These are phyloP conservation scores for Articulospora tetracladia DNA, from an alignment of 495 filamentous ascomycete genomes.

Conservation along the genomic window DNA sequence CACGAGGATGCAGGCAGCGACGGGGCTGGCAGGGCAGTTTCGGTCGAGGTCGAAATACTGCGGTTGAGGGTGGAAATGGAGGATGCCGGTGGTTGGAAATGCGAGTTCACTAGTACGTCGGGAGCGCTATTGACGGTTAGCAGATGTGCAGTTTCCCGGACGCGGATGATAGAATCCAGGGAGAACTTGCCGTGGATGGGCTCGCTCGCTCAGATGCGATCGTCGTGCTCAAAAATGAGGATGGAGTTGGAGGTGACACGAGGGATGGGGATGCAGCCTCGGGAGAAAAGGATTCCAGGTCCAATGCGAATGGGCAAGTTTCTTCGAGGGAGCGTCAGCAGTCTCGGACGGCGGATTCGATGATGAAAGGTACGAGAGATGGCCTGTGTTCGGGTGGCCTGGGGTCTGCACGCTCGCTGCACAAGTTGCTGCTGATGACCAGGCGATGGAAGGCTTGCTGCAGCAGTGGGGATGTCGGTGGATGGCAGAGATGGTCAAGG, in stretches of 20 bases:
- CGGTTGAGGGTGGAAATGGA: background rate
- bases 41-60: too few relatives aligned
- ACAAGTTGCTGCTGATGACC: too few relatives aligned
- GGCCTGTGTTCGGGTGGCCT: too few relatives aligned
- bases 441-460: too few relatives aligned
- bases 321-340: background rate
- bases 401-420: too few relatives aligned
- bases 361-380: background rate
- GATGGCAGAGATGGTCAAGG: too few relatives aligned
- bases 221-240: background rate
- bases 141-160: background rate
- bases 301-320: background rate
- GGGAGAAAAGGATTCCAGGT: background rate
- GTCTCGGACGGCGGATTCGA: background rate
- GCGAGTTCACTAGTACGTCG: background rate
- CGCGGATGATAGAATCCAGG: background rate
- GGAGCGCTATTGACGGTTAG: constrained; percentile 5
- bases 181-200: background rate
- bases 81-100: background rate
- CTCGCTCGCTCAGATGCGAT: background rate
- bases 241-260: constrained; percentile 5
- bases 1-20: too few relatives aligned
- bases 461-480: too few relatives aligned
- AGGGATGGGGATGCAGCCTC: constrained; percentile 6
- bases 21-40: too few relatives aligned